Evolutionary conservation across 2,329 filamentous ascomycete genomes (phyloP), one percentile per base, ranked within the genome.

Genomic region (Sphaceloma murrayae): DNA sequence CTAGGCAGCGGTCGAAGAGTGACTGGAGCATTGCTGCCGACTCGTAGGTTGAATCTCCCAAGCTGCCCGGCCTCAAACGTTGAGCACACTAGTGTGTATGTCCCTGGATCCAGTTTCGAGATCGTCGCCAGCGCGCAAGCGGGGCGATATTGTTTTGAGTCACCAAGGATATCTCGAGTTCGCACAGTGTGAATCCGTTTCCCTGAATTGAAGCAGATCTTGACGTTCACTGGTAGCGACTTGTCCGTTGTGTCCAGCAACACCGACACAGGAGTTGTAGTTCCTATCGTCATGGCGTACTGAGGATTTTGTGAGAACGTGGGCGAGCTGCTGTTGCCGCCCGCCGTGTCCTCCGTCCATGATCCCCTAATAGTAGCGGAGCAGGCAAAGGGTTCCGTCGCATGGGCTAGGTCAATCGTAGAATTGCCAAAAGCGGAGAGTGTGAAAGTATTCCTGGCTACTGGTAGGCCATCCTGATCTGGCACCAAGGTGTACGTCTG

Each of bases 301-400:
- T 95, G 88, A 1, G 91, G 91, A 54, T 96, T 98, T 46, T 74
- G 70, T n/a, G 81, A 75, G 64, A 91, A 96, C 6, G 74, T 77
- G 2, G 82, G 63, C 19, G 80, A 83, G 49, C 80, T 78, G 1
- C 85, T 77, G 57, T 87, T 93, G 21, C 91, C 91, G 16, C 91
- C 91, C 3, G 87, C 85, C 1, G 82, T 88, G 38, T 80, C 75
- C 43, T 75, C 68, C 2, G 77, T 87, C 91, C 91, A 98, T 2
- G 72, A 68, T 2, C 80, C 78, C 1, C 68, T 60, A 17, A 80
- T 60, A 46, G 77, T 75, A n/a, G 65, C 70, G 47, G 74, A 69
- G 53, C 78, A 67, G 1, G 67, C 59, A 55, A 84, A 81, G 43
- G 69, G 67, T 33, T 82, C 72, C 11, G 65, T 61, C 0, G 85